Conservation (phyloP, 163 green algal genomes). For the Scenedesmus sp. region DNA sequence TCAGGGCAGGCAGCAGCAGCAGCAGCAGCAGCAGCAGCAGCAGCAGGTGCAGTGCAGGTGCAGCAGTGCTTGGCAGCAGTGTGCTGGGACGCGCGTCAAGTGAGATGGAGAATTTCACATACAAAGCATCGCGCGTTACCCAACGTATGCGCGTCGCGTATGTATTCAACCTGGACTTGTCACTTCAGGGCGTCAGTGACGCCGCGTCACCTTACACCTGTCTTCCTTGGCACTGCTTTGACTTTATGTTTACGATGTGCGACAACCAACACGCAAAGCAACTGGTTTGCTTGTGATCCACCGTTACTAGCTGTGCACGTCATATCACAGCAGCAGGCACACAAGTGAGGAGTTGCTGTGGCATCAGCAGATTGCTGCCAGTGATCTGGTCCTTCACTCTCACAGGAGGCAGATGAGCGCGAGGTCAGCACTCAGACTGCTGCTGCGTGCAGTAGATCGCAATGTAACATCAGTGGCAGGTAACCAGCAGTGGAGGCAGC, state of each 20-base stretch:
- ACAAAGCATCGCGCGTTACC: neutral
- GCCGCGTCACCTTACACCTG: neutral
- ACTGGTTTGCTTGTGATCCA: no score
- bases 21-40: no score
- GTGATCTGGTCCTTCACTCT: neutral
- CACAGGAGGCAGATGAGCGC: neutral
- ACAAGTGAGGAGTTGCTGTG: no score
- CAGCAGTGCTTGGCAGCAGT: neutral
- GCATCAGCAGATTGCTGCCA: neutral
- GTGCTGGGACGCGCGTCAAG: neutral
- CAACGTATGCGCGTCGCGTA: neutral
- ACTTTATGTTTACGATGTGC: no score
- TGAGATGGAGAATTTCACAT: neutral
- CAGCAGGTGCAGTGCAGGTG: no score
- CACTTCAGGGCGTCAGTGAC: no score
- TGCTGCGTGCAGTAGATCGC: conserved; percentile 61
- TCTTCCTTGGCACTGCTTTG: no score
- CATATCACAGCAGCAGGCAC: no score
- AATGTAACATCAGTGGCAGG: conserved; percentile 64
- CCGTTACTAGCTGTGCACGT: no score
- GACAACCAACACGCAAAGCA: no score
- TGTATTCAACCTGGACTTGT: neutral
- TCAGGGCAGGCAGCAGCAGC: neutral
- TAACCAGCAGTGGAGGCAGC: conserved; percentile 63
- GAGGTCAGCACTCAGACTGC: conserved; percentile 35